Evolutionary conservation across 305 asterid species (phyloP).

Genomic region (Ilex paraguariensis): DNA sequence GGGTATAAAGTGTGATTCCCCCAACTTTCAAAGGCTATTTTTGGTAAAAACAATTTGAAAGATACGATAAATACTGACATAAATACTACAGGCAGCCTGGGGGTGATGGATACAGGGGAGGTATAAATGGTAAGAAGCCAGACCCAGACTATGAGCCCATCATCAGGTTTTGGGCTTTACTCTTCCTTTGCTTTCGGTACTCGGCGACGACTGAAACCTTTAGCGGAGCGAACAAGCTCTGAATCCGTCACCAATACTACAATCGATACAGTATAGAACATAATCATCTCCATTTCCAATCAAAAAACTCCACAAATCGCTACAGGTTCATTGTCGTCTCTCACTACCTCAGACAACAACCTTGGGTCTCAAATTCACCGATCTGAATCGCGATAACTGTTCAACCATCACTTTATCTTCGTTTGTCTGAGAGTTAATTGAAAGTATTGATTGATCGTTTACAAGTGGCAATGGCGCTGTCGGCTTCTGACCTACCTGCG

Average conservation of each 20-base stretch:
- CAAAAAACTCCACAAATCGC: no score
- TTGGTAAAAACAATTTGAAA: no score
- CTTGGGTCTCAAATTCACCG: not conserved
- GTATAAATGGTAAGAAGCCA: no score
- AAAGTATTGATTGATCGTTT: not conserved
- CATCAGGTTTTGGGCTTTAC: not conserved
- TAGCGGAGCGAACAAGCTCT: not conserved
- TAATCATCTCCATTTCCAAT: not conserved
- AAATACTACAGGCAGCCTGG: no score
- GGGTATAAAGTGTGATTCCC: no score
- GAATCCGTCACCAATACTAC: not conserved
- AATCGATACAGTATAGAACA: not conserved
- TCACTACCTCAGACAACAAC: not conserved
- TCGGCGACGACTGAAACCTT: not conserved
- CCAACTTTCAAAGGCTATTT: no score
- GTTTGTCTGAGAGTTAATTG: not conserved
- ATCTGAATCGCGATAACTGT: not conserved
- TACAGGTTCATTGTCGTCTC: not conserved
- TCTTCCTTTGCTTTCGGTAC: not conserved
- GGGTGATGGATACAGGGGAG: no score
- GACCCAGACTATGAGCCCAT: no score
- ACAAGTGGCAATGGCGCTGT: conserved; percentile 53
- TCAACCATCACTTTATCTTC: no score
- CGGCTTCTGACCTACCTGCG: conserved; percentile 80
- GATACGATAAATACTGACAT: no score